Evolutionary conservation across 2,329 filamentous ascomycete species (phyloP).

Genomic region (Claviceps purpurea): DNA sequence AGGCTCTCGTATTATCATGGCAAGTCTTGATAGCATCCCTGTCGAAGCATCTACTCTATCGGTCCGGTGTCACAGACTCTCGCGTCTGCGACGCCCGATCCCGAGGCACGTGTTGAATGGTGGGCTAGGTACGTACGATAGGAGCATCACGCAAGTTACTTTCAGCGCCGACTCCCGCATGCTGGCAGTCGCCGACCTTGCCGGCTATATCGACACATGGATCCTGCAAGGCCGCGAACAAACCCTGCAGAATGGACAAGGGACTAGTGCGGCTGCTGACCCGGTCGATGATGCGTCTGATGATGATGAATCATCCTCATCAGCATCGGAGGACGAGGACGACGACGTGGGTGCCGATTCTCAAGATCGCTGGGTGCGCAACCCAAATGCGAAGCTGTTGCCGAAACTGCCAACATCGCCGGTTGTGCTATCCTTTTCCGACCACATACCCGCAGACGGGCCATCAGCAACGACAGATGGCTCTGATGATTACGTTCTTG

Average conservation of each 20-base stretch:
- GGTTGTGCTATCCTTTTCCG: constrained; percentile 55
- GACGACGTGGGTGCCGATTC: constrained; percentile 29
- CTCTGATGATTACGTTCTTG: constrained; percentile 36
- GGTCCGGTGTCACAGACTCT: constrained; percentile 32
- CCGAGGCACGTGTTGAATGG: constrained; percentile 46
- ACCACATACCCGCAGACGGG: constrained; percentile 26
- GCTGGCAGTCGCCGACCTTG: constrained; percentile 66
- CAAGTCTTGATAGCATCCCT: constrained; percentile 11
- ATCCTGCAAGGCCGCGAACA: constrained; percentile 39
- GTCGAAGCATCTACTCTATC: constrained; percentile 10
- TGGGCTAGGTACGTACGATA: constrained; percentile 61
- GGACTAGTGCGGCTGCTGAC: constrained; percentile 20
- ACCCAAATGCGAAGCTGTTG: constrained; percentile 55
- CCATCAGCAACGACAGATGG: constrained; percentile 14
- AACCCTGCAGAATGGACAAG: constrained; percentile 17
- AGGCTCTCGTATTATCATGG: constrained; percentile 43
- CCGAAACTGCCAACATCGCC: constrained; percentile 54
- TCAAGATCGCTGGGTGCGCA: constrained; percentile 56
- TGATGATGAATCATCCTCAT: constrained; percentile 23
- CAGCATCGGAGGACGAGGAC: constrained; percentile 16
- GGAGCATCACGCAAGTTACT: constrained; percentile 56
- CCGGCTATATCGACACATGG: constrained; percentile 82
- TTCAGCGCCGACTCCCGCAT: constrained; percentile 75
- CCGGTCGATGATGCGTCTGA: constrained; percentile 22
- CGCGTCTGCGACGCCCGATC: constrained; percentile 39